Percentiles rank a stretch among this genome's conserved stretches.
These are phyloP conservation scores for Schizophyllum amplum DNA, from an alignment of 1,284 basidiomycete genomes.

Conservation along the genomic window DNA sequence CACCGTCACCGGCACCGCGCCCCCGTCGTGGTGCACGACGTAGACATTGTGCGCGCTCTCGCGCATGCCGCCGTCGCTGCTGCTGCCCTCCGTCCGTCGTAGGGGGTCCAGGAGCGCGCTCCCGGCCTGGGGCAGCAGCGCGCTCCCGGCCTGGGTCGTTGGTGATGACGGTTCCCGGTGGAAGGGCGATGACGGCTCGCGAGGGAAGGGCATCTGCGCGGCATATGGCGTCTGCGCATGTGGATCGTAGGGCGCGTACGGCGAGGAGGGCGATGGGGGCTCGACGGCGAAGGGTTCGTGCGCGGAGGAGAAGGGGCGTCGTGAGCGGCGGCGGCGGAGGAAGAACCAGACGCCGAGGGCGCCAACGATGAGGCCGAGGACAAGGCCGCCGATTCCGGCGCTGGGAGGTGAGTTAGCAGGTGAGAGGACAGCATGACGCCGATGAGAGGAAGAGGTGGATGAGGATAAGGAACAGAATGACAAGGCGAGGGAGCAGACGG, in stretches of 20 bases:
- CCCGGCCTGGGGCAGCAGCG: no score
- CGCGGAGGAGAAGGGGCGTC: not conserved
- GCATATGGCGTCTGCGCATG: no score
- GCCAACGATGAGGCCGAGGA: conserved; percentile 33
- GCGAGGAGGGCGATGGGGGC: not conserved
- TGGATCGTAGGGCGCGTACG: not conserved
- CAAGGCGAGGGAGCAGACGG: conserved; percentile 10
- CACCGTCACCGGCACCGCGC: conserved; percentile 12
- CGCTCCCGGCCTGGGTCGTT: no score
- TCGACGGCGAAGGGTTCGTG: not conserved
- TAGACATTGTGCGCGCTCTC: conserved; percentile 1
- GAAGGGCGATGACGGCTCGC: no score
- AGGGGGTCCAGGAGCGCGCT: no score
- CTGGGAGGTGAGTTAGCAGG: conserved; percentile 23
- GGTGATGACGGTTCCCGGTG: no score
- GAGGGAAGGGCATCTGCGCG: no score
- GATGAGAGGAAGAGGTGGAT: no score
- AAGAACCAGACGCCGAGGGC: conserved; percentile 23
- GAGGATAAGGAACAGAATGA: conserved; percentile 4
- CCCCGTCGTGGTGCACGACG: conserved; percentile 13
- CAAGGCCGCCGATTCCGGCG: conserved; percentile 34
- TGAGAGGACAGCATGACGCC: no score
- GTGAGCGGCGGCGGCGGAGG: conserved; percentile 20
- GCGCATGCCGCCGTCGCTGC: not conserved
- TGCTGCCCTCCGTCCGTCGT: not conserved